These are phyloP conservation scores for Zygoascus biomembranicola DNA, from an alignment of 805 yeast genomes.

Conservation along the genomic window DNA sequence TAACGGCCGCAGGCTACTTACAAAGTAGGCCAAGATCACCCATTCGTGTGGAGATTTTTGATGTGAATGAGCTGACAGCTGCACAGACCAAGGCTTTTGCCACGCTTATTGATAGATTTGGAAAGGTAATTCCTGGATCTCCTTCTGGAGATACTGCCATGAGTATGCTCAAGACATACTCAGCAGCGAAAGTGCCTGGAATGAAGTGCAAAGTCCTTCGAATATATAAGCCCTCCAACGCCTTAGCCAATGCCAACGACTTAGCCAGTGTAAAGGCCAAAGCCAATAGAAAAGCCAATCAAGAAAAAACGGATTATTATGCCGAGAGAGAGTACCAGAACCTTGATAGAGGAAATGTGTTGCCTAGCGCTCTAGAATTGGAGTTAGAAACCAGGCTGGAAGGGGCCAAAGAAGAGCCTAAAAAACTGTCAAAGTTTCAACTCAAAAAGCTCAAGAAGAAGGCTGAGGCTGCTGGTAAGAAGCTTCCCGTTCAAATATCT, in stretches of 20 bases:
- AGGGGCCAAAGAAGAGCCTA: conserved; percentile 4
- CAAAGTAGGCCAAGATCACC: conserved; percentile 23
- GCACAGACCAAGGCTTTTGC: conserved; percentile 26
- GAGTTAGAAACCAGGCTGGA: too few relatives aligned
- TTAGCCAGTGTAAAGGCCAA: neutral
- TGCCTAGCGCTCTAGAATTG: conserved; percentile 11
- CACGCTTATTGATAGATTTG: conserved; percentile 25
- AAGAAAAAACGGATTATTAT: conserved; percentile 6
- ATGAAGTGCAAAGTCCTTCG: conserved; percentile 27
- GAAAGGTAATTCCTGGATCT: conserved; percentile 23
- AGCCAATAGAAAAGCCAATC: neutral
- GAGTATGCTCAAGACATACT: conserved; percentile 26
- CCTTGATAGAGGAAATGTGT: conserved; percentile 22
- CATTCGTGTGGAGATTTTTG: conserved; percentile 24
- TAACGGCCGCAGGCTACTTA: conserved; percentile 18
- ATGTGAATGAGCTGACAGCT: conserved; percentile 18
- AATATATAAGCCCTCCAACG: conserved; percentile 21
- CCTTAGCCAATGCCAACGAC: neutral
- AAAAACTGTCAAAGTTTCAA: conserved; percentile 23
- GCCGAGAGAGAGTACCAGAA: neutral
- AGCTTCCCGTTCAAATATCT: conserved; percentile 10
- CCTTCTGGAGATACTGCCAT: conserved; percentile 28
- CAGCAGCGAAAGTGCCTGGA: conserved; percentile 19
- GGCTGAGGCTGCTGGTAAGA: conserved; percentile 19
- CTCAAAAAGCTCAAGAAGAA: conserved; percentile 21